Base-by-base conservation (phyloP, 306 rosid genomes). In the Geum urbanum region DNA sequence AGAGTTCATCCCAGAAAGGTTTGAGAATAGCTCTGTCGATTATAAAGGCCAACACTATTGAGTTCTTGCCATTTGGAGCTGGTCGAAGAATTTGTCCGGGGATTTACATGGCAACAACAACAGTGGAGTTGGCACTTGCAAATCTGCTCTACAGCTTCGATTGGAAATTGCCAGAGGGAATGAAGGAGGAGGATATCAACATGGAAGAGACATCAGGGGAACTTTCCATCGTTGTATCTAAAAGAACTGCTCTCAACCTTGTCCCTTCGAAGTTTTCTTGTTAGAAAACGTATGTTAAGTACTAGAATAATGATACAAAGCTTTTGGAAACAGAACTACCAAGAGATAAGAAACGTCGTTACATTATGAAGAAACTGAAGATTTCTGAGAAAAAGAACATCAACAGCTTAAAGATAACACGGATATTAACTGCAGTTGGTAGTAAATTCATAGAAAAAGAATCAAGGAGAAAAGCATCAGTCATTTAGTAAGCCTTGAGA, bases 1-100 rank as follows among this genome's bases (percentile, higher is more conserved):
- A 46, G 49, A 46, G 49, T 9, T 46, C 49, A 46, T 46, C 20
- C 76, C 76, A 10, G 69, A 49, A 54, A 49, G 70, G 51, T 72
- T 72, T 20, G 9, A 7, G 55, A 62, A 72, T 39, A 61, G 62
- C 19, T 1, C 39, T 54, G 40, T 72, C 8, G 76, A 72, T 49
- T 35, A 48, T 11, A 72, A 51, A 40, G 76, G 76, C 20, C 41
- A 48, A 18, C 69, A 72, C 22, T 72, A 49, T n/a, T 39, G 62
- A 62, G 69, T 41, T 61, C 8, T 40, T 72, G 76, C 76, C 52
- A 1, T 72, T 72, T 19, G 76, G 76, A 1, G 50, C 63, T 0
- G 69, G 76, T 9, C 13, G 13, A 4, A 46, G 49, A 46, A 9
- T 46, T 8, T 9, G 49, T 46, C 49, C 14, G 49, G 13, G 49